Evolutionary conservation across 345 rosid species (phyloP), one percentile per base, ranked within the genome.

Genomic region (Raphanus sativus): DNA sequence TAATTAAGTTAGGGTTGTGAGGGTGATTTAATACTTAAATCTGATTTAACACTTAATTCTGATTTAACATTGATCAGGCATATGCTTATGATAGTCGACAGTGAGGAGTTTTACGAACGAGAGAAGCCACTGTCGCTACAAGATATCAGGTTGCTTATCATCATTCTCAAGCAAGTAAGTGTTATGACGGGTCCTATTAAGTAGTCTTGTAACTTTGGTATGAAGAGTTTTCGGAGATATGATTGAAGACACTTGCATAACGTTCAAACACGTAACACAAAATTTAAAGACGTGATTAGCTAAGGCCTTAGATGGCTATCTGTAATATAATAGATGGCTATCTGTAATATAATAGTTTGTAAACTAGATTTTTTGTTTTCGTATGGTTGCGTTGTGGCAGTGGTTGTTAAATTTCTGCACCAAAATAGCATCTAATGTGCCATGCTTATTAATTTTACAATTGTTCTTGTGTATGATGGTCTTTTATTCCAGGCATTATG

Each of bases 71-170:
- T 67, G 69, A 77, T 76, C 87, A 96, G 99, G 96, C 96, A 91
- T 84, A 89, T 96, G 99, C 99, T 96, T 80, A 93, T 71, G 86
- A 86, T 93, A 77, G 94, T 90, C 62, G 98, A 93, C 77, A 96
- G 91, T 76, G 99, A 93, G 81, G 99, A 93, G 85, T 96, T 96
- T 74, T 96, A 96, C 74, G 98, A 96, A 80, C 88, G 88, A 81
- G 96, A 91, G 86, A 96, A 89, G 82, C 98, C 97, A 67, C 80
- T 96, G 62, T 85, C 94, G 5, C 81, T 96, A 80, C 85, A 85
- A 80, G 99, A 96, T 85, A 85, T 88, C 55, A 83, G 89, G 78
- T 83, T 83, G 83, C 85, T 93, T 56, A 81, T 96, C 82, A 75
- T 91, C 63, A 91, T 96, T 67, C 78, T 96, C 84, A 89, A 92